phyloP scores from a whole-genome alignment of 179 eudicot species.

The Nepenthes alata region DNA sequence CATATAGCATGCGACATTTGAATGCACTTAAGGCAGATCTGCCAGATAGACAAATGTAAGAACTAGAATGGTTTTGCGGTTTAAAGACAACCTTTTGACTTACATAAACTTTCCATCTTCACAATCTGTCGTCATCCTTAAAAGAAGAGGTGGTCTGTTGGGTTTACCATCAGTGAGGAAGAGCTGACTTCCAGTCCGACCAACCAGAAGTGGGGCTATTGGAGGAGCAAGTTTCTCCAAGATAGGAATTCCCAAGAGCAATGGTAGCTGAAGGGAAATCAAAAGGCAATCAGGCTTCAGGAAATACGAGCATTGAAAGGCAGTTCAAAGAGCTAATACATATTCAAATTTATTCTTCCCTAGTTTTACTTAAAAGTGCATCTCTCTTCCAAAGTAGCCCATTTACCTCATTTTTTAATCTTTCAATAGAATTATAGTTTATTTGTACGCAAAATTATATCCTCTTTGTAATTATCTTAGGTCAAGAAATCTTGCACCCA shows the following conservation, averaged over 20 bases:
- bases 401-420: too few relatives aligned
- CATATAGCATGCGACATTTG: conserved; percentile 76
- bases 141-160: conserved; percentile 68
- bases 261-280: conserved; percentile 56
- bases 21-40: conserved; percentile 93
- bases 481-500: too few relatives aligned
- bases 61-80: conserved; percentile 1
- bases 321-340: neutral
- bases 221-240: conserved; percentile 89
- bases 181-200: conserved; percentile 90
- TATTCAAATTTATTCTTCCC: too few relatives aligned
- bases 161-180: conserved; percentile 92
- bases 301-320: neutral
- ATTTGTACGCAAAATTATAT: too few relatives aligned
- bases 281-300: neutral
- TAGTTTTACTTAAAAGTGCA: too few relatives aligned
- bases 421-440: too few relatives aligned
- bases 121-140: conserved; percentile 83
- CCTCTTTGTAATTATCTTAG: too few relatives aligned
- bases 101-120: conserved; percentile 76
- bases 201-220: conserved; percentile 64
- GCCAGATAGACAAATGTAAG: conserved; percentile 21
- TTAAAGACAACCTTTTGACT: conserved; percentile 15
- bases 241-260: conserved; percentile 73
- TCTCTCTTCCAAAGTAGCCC: too few relatives aligned